Base-by-base conservation (phyloP, 2,329 filamentous ascomycete species). In the Ascochyta viciae-villosae region DNA sequence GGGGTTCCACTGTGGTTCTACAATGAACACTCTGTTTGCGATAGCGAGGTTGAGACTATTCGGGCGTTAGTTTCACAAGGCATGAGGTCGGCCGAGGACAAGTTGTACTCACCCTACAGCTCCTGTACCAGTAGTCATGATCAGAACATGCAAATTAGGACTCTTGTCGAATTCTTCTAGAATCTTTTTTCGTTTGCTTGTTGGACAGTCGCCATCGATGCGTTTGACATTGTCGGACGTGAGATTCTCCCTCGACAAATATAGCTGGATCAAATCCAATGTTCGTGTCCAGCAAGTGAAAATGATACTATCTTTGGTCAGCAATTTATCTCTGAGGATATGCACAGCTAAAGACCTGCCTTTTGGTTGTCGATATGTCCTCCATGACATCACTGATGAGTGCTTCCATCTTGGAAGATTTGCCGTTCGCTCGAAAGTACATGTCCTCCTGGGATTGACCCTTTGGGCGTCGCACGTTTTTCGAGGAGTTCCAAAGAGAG, bases 1-100 rank as follows among this genome's bases (percentile, higher is more conserved):
- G 0, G 82, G 82, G 35, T 85, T 85, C 82, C 82, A 85, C 24
- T 85, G 83, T 0, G 81, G 77, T 45, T 85, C 83, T 0, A 84
- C 68, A 3, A 85, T 78, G 54, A 81, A 82, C 0, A 85, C 77
- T 0, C 78, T 74, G 39, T 79, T 82, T 0, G 82, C 82, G 0
- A 73, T 74, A 0, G 79, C 77, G 3, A 85, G 71, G n/a, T 84
- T 83, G 0, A 84, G 55, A 9, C 81, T 80, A 19, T 0, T 23
- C 1, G 6, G 27, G 8, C 2, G 5, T 16, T 48, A 46, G 51
- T 7, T 1, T 39, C 15, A 10, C 40, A 29, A 29, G 27, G 8
- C 9, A 33, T 16, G 9, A 1, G n/a, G 12, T 22, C 7, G 16
- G 10, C 15, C 10, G 22, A 9, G 0, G 19, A 6, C 3, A 2